These are phyloP conservation scores for Penstemon newberryi DNA, from an alignment of 257 asterid species.

Conservation along the genomic window DNA sequence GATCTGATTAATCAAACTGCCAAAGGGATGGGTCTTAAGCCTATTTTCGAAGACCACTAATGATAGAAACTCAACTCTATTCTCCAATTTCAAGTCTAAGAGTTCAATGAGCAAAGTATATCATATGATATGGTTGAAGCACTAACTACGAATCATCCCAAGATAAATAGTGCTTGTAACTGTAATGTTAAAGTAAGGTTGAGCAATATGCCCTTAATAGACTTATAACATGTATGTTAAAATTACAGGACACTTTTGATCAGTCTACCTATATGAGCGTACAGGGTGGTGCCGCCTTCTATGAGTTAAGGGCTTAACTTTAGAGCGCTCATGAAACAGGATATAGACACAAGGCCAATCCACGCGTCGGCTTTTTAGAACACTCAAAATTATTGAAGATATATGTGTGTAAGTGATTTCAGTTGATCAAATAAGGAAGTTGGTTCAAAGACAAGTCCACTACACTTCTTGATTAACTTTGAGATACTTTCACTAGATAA, in stretches of 20 bases:
- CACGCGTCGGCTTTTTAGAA: neutral
- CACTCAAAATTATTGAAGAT: neutral
- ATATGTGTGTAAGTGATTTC: neutral
- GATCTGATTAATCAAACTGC: no score
- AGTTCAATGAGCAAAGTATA: neutral
- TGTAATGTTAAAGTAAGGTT: neutral
- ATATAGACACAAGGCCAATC: conserved; percentile 1
- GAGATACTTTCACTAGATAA: neutral
- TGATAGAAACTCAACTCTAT: no score
- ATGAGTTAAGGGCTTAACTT: neutral
- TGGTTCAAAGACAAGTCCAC: neutral
- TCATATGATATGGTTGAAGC: neutral
- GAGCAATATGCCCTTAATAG: neutral
- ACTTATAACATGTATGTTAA: neutral
- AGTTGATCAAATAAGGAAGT: neutral
- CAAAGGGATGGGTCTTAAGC: no score
- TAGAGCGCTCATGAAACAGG: neutral
- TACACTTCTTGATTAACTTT: neutral
- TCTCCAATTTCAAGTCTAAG: neutral
- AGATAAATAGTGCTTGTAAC: neutral
- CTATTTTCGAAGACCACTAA: no score
- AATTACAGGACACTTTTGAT: neutral
- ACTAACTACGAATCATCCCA: neutral
- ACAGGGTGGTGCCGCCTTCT: neutral
- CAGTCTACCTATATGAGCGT: neutral